phyloP scores from a whole-genome alignment of 2,329 filamentous ascomycete genomes.

The Hortaea sp. region DNA sequence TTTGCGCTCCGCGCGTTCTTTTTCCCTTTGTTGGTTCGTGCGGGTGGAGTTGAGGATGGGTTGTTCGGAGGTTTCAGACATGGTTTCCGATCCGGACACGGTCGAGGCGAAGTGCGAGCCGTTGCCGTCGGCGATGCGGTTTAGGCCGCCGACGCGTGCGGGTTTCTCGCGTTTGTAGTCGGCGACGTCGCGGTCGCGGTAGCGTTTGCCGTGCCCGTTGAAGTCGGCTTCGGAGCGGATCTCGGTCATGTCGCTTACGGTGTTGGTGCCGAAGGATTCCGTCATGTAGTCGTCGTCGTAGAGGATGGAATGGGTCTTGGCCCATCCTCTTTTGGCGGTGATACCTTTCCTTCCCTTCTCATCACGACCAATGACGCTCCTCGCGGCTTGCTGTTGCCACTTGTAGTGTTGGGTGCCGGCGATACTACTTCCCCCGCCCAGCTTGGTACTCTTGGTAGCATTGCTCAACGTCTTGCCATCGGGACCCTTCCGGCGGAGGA shows the following conservation, averaged over 20 bases:
- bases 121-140: slow-evolving; percentile 67
- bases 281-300: slow-evolving; percentile 32
- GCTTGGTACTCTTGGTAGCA: slow-evolving; percentile 68
- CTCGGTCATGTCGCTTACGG: slow-evolving; percentile 24
- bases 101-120: slow-evolving; percentile 59
- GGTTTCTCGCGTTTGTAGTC: slow-evolving; percentile 79
- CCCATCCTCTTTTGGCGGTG: slow-evolving; percentile 28
- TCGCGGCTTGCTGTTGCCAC: slow-evolving; percentile 27
- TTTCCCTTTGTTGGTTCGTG: slow-evolving; percentile 23
- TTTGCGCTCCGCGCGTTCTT: slow-evolving; percentile 30
- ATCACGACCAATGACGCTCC: slow-evolving; percentile 34
- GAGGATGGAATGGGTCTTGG: slow-evolving; percentile 32
- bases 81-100: slow-evolving; percentile 51
- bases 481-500: slow-evolving; percentile 76
- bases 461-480: slow-evolving; percentile 79
- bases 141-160: slow-evolving; percentile 80
- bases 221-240: slow-evolving; percentile 16
- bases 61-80: slow-evolving; percentile 32
- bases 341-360: slow-evolving; percentile 33
- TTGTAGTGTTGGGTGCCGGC: slow-evolving; percentile 51
- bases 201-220: slow-evolving; percentile 33
- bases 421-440: slow-evolving; percentile 68
- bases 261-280: slow-evolving; percentile 23
- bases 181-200: slow-evolving; percentile 56
- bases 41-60: slow-evolving; percentile 21